Evolutionary conservation across 2,329 filamentous ascomycete genomes (phyloP).

Genomic region (Colletotrichum abscissum): DNA sequence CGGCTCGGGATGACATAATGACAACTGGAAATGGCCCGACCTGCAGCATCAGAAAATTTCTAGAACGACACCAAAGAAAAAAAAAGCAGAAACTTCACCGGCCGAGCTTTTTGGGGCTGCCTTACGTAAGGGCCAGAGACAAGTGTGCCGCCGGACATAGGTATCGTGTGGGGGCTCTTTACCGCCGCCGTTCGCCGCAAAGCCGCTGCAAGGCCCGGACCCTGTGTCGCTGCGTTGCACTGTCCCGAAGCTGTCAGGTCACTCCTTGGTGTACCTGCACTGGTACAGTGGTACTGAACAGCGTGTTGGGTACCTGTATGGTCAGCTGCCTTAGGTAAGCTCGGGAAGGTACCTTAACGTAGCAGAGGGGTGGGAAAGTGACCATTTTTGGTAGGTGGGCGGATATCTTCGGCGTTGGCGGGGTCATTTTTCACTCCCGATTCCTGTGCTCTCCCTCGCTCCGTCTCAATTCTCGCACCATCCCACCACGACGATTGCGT

Average conservation of each 20-base stretch:
- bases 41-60: conserved; percentile 13
- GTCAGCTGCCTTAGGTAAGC: too few relatives aligned
- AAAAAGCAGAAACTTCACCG: background rate
- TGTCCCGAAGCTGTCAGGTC: background rate
- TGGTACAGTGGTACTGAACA: too few relatives aligned
- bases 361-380: background rate
- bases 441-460: background rate
- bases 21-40: conserved; percentile 7
- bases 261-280: too few relatives aligned
- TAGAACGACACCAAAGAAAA: background rate
- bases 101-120: background rate
- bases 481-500: conserved; percentile 32
- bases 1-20: conserved; percentile 24
- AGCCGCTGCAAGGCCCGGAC: background rate
- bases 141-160: background rate
- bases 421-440: conserved; percentile 17
- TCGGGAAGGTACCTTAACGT: background rate
- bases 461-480: conserved; percentile 27
- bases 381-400: conserved; percentile 7
- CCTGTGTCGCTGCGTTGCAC: background rate
- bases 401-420: conserved; percentile 37
- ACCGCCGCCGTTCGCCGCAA: background rate
- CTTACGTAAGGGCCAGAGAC: background rate
- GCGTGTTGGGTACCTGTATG: background rate
- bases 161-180: too few relatives aligned